Conservation (phyloP, 441 rosid genomes). For the Pelargonium australe region DNA sequence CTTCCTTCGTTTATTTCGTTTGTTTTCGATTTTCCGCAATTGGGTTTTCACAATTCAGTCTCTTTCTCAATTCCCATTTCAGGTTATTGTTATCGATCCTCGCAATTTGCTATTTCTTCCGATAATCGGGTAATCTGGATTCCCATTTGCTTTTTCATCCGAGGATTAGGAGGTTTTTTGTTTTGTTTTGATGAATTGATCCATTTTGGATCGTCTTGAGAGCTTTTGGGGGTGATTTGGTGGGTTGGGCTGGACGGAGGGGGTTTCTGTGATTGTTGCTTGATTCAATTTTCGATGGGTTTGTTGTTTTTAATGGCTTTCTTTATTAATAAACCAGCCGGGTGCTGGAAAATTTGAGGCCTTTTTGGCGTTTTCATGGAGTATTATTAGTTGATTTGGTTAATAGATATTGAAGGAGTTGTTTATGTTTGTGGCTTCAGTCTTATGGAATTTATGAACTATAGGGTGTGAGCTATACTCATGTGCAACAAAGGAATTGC, state of each 20-base stretch:
- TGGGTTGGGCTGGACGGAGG: neutral
- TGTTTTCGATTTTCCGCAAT: neutral
- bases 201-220: slow-evolving; percentile 7
- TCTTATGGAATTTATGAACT: slow-evolving; percentile 13
- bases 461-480: slow-evolving; percentile 28
- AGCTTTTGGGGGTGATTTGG: neutral
- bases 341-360: neutral
- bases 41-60: neutral
- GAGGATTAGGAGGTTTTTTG: neutral
- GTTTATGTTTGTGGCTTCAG: slow-evolving; percentile 16
- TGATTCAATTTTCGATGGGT: slow-evolving; percentile 1
- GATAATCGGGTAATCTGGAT: slow-evolving; percentile 5
- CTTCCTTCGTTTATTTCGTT: neutral
- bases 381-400: slow-evolving; percentile 13
- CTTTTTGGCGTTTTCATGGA: slow-evolving; percentile 7
- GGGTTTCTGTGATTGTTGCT: neutral
- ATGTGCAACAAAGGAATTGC: slow-evolving; percentile 48
- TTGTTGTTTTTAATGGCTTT: too few relatives aligned
- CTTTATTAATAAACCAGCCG: neutral
- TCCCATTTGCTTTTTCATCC: neutral
- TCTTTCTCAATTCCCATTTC: slow-evolving; percentile 12
- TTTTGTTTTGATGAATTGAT: slow-evolving; percentile 15
- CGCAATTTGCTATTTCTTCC: neutral
- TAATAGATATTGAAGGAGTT: slow-evolving; percentile 19
- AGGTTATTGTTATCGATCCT: slow-evolving; percentile 13